Percentiles rank a stretch among this genome's conserved stretches.
Conservation (phyloP, 495 filamentous ascomycete species). For the Sporormia fimetaria region DNA sequence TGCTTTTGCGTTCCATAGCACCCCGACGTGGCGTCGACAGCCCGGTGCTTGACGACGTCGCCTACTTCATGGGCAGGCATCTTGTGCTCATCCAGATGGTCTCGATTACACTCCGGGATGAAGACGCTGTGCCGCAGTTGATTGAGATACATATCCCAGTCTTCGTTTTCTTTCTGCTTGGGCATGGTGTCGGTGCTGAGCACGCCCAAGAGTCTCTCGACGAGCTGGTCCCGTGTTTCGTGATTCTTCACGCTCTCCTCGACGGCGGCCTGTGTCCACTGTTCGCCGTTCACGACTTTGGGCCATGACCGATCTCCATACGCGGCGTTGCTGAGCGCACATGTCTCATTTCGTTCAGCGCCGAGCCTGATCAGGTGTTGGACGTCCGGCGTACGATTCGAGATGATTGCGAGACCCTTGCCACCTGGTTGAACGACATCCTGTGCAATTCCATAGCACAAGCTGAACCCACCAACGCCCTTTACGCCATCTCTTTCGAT, state of each 20-base stretch:
- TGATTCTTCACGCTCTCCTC: conserved; percentile 37
- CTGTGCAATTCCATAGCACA: conserved; percentile 74
- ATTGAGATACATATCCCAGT: conserved; percentile 57
- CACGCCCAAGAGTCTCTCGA: conserved; percentile 57
- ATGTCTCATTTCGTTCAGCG: conserved; percentile 47
- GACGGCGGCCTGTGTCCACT: conserved; percentile 40
- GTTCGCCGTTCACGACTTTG: conserved; percentile 55
- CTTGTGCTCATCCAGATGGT: conserved; percentile 35
- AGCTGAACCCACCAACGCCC: conserved; percentile 80
- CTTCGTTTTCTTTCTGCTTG: conserved; percentile 40
- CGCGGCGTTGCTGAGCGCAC: conserved; percentile 77
- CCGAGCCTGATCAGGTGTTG: conserved; percentile 62
- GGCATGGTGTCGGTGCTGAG: conserved; percentile 67
- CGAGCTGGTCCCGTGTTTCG: conserved; percentile 49
- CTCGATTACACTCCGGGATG: conserved; percentile 58
- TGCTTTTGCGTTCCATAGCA: conserved; percentile 92
- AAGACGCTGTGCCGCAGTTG: conserved; percentile 72
- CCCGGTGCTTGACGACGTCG: conserved; percentile 32
- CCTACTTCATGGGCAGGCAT: conserved; percentile 44
- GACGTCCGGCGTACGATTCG: conserved; percentile 62
- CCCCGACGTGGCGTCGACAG: conserved; percentile 38
- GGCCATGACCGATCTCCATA: conserved; percentile 68
- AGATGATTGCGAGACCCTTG: conserved; percentile 61
- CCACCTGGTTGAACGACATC: conserved; percentile 31
- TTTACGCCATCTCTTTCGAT: conserved; percentile 55